Percentiles rank a stretch among this genome's conserved stretches.
Evolutionary conservation across 352 stramenopile species (phyloP).

Genomic region (Bremia lactucae): DNA sequence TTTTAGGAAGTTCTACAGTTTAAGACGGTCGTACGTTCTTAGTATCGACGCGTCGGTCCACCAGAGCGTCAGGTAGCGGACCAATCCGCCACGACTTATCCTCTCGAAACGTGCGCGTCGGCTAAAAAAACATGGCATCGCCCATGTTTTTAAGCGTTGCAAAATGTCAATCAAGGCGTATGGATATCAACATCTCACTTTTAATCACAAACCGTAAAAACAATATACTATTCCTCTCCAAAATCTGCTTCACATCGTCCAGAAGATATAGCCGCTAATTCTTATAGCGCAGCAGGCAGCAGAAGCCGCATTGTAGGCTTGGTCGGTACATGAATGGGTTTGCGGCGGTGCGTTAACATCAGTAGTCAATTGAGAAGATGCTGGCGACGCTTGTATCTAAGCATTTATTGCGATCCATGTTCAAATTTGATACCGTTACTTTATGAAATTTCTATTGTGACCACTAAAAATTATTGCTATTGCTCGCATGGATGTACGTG

Average conservation of each 20-base stretch:
- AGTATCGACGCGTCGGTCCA: conserved; percentile 91
- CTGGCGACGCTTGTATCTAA: conserved; percentile 12
- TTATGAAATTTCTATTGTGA: background rate
- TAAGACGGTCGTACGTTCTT: conserved; percentile 81
- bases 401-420: conserved; percentile 34
- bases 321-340: conserved; percentile 9
- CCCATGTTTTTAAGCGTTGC: conserved; percentile 53
- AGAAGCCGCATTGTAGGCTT: conserved; percentile 66
- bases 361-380: background rate
- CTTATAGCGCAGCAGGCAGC: conserved; percentile 65
- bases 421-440: background rate
- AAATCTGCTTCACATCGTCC: conserved; percentile 30
- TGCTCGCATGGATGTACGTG: conserved; percentile 5
- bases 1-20: conserved; percentile 88
- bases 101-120: conserved; percentile 57
- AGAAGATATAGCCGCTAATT: conserved; percentile 75
- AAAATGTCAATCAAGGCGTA: conserved; percentile 37
- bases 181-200: conserved; percentile 4
- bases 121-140: conserved; percentile 77
- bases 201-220: background rate
- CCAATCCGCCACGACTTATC: conserved; percentile 51
- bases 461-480: conserved; percentile 3
- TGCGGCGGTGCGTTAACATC: conserved; percentile 24
- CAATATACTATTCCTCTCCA: background rate
- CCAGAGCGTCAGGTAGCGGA: conserved; percentile 50